These are phyloP conservation scores for Rhododendron ovatum DNA, from an alignment of 148 eudicot species.

Conservation along the genomic window DNA sequence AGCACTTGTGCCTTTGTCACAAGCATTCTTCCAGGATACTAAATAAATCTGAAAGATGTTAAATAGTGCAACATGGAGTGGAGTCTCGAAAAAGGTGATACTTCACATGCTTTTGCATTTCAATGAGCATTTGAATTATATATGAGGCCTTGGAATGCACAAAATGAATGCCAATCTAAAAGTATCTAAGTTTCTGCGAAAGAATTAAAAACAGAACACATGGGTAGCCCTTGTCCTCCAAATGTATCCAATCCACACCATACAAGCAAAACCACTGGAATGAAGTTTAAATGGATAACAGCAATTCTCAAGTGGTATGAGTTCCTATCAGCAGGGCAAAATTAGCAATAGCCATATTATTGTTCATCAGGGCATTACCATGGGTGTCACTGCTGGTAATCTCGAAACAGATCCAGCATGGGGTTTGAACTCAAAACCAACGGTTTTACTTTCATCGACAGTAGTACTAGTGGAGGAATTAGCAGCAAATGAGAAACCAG, in stretches of 20 bases:
- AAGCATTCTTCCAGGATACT: not conserved
- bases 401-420: conserved; percentile 53
- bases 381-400: conserved; percentile 40
- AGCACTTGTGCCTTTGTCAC: not conserved
- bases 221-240: not conserved
- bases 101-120: conserved; percentile 3
- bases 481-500: conserved; percentile 41
- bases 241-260: not conserved
- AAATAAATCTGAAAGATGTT: not conserved
- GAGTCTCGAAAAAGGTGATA: not conserved
- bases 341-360: not conserved
- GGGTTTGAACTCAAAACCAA: conserved; percentile 78
- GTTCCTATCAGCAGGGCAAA: not conserved
- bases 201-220: not conserved
- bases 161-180: not conserved
- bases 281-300: not conserved
- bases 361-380: conserved; percentile 43
- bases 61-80: not conserved
- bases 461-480: conserved; percentile 34
- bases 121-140: not conserved
- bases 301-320: not conserved
- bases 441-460: conserved; percentile 37
- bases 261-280: not conserved
- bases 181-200: not conserved
- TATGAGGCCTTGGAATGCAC: not conserved